Evolutionary conservation across 176 grass and related monocot genomes (phyloP), one percentile per base, ranked within the genome.

Genomic region (Raddia guianensis): DNA sequence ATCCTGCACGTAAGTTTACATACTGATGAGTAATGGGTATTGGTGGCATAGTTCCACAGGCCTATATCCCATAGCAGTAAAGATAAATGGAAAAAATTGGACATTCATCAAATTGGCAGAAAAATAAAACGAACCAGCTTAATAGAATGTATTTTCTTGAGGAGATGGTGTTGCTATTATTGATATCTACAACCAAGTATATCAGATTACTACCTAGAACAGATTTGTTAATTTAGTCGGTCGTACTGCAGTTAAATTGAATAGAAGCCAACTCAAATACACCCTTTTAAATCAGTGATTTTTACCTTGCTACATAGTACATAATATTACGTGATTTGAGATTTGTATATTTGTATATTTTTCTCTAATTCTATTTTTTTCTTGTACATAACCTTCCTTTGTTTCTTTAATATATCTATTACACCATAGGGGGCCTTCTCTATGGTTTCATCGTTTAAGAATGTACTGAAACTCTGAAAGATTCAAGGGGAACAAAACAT

Each of bases 1-100:
- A 86, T 94, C 88, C 95, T 98, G 90, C 78, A 92, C 34, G 63
- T 27, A 12, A 66, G 49, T 68, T 74, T 74, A 44, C 61, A 66
- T 6, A 51, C 19, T 46, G 56, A 33, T 54, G 14, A 54, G 5
- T 51, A 11, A 3, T 64, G 48, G 50, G 16, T 73, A 18, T 2
- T 46, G 16, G 68, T 59, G 57, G 51, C 7, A 48, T 72, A 88
- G 19, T 68, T 79, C 64, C 61, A 35, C 62, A 83, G 51, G 63
- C 63, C 44, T 68, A 73, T 42, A 68, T 10, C 49, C 49, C 64
- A 48, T 18, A 72, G 75, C 9, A 68, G 68, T 37, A 66, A 88
- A 50, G 51, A 5, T 47, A 84, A 49, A 3, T 20, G 27, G 61
- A 68, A 43, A 27, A 43, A 59, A 50, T 40, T 50, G 33, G 49